Evolutionary conservation across 345 rosid genomes (phyloP).

Genomic region (Salix koriyanagi): DNA sequence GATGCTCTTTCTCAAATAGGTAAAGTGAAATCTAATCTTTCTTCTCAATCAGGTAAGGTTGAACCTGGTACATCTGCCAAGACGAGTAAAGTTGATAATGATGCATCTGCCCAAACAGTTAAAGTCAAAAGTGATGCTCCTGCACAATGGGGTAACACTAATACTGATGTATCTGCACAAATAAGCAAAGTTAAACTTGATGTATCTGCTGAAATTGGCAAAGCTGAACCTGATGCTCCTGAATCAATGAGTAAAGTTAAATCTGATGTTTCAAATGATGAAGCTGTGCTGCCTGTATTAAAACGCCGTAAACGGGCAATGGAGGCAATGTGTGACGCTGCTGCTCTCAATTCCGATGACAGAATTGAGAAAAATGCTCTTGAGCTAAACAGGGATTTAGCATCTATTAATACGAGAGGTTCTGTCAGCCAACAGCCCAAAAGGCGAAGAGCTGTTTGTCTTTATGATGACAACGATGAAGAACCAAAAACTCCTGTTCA

Average conservation of each 20-base stretch:
- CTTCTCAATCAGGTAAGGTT: constrained; percentile 7
- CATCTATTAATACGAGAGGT: constrained; percentile 34
- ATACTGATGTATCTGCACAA: constrained; percentile 19
- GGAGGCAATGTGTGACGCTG: constrained; percentile 60
- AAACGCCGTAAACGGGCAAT: constrained; percentile 53
- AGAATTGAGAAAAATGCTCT: constrained; percentile 37
- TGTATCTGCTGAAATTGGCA: neutral
- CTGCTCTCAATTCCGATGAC: constrained; percentile 36
- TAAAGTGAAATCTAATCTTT: constrained; percentile 10
- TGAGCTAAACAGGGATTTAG: constrained; percentile 34
- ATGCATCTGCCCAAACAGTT: constrained; percentile 1
- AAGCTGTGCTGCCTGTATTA: constrained; percentile 48
- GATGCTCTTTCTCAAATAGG: neutral
- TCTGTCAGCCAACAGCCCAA: constrained; percentile 41
- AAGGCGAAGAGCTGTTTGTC: constrained; percentile 73
- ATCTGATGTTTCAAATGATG: constrained; percentile 33
- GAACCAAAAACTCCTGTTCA: constrained; percentile 83
- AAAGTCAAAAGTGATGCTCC: constrained; percentile 12
- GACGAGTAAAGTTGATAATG: constrained; percentile 8
- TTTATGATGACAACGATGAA: constrained; percentile 57
- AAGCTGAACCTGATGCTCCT: constrained; percentile 9
- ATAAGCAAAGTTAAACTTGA: constrained; percentile 14
- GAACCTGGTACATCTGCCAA: constrained; percentile 23
- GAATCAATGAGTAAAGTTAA: neutral
- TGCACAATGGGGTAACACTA: constrained; percentile 13